Percentiles rank a stretch among this genome's conserved stretches.
Evolutionary conservation across 441 rosid species (phyloP).

Genomic region (Pelargonium fulgidum): DNA sequence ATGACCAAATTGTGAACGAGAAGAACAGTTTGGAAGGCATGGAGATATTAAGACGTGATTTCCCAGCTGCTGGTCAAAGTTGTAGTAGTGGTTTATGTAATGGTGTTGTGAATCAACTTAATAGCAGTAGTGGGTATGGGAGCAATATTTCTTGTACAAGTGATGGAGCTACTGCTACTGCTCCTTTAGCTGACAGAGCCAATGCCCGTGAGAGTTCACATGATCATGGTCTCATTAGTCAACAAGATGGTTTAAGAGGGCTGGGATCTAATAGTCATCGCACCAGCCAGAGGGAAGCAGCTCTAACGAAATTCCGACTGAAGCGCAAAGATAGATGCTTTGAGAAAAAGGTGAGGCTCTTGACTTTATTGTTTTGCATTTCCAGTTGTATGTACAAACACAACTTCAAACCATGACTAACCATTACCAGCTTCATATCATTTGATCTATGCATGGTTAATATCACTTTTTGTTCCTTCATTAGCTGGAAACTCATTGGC

Average conservation of each 20-base stretch:
- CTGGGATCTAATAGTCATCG: slow-evolving; percentile 30
- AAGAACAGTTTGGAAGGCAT: slow-evolving; percentile 13
- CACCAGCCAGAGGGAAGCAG: slow-evolving; percentile 68
- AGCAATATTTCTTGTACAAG: slow-evolving; percentile 20
- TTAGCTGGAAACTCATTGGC: not conserved
- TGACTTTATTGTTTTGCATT: too few species aligned
- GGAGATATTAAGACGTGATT: slow-evolving; percentile 50
- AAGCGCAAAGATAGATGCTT: slow-evolving; percentile 88
- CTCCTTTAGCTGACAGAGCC: slow-evolving; percentile 29
- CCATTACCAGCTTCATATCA: too few species aligned
- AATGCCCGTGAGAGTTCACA: slow-evolving; percentile 40
- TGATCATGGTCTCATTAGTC: slow-evolving; percentile 33
- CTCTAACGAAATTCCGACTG: slow-evolving; percentile 68
- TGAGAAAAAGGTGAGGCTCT: slow-evolving; percentile 59
- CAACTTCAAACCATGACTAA: too few species aligned
- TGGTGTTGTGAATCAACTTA: slow-evolving; percentile 37
- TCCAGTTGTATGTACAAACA: too few species aligned
- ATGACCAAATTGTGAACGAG: not conserved
- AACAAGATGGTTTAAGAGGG: slow-evolving; percentile 4
- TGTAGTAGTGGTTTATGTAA: slow-evolving; percentile 54
- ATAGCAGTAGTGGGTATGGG: slow-evolving; percentile 42
- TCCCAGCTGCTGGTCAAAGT: slow-evolving; percentile 52
- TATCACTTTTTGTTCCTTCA: too few species aligned
- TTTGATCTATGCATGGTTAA: too few species aligned
- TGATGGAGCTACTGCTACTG: too few species aligned